These are phyloP conservation scores for Hypoxylon sp. DNA, from an alignment of 2,329 filamentous ascomycete species.

Conservation along the genomic window DNA sequence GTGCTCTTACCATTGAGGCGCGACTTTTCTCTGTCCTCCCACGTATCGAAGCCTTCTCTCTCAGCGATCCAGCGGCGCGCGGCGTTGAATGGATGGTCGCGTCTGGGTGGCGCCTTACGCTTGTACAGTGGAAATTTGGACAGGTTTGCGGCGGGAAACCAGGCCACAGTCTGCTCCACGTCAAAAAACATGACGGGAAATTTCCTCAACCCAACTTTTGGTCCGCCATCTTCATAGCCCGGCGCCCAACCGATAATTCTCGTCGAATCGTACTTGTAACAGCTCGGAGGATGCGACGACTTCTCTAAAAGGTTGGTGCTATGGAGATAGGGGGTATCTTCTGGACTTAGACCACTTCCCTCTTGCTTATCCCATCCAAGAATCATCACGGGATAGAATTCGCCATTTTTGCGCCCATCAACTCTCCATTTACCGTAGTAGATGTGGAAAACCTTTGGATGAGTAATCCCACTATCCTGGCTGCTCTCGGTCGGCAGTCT, in stretches of 20 bases:
- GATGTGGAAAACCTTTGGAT: conserved; percentile 51
- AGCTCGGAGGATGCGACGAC: conserved; percentile 46
- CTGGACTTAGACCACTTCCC: conserved; percentile 48
- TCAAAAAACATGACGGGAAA: conserved; percentile 58
- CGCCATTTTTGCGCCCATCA: conserved; percentile 30
- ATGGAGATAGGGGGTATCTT: conserved; percentile 44
- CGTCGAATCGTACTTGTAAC: conserved; percentile 50
- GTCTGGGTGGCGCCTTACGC: conserved; percentile 23
- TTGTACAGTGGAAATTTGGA: conserved; percentile 43
- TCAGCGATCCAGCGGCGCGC: conserved; percentile 47
- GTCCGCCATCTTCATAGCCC: conserved; percentile 53
- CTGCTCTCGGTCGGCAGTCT: not conserved
- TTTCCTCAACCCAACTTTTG: conserved; percentile 50
- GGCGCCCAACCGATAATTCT: conserved; percentile 53
- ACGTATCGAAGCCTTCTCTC: conserved; percentile 43
- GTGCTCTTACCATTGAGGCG: conserved; percentile 34
- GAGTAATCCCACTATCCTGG: conserved; percentile 32
- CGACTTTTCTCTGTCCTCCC: conserved; percentile 43
- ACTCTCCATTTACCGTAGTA: conserved; percentile 51
- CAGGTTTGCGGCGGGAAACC: conserved; percentile 42
- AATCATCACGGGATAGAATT: conserved; percentile 53
- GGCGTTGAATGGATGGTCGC: conserved; percentile 41
- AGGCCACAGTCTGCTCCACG: conserved; percentile 40
- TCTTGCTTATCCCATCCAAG: conserved; percentile 52
- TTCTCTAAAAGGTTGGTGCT: conserved; percentile 49